phyloP scores from a whole-genome alignment of 2,329 filamentous ascomycete species.

The Pseudocercospora vitis region DNA sequence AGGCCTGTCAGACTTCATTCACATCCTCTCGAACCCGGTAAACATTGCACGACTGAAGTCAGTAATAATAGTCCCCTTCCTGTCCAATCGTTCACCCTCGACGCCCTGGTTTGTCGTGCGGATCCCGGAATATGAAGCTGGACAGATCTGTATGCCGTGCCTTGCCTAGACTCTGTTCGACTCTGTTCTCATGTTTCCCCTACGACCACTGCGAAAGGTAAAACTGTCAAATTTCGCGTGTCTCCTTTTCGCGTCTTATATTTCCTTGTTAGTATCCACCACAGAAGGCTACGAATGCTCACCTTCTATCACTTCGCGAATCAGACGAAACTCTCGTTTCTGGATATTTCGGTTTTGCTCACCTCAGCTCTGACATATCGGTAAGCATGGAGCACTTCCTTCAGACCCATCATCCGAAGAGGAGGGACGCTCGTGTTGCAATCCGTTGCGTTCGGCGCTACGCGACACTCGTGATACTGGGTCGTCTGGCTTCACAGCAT shows the following conservation, averaged over 20 bases:
- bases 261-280: too few species aligned
- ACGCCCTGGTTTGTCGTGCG: not conserved
- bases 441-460: not conserved
- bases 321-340: too few species aligned
- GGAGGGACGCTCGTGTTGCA: too few species aligned
- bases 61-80: not conserved
- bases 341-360: too few species aligned
- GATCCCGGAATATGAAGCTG: not conserved
- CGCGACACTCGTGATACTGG: not conserved
- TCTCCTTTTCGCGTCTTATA: not conserved
- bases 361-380: not conserved
- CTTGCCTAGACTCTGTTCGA: not conserved
- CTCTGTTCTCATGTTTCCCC: not conserved
- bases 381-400: conserved; percentile 3
- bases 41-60: not conserved
- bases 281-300: too few species aligned
- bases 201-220: too few species aligned
- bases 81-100: not conserved
- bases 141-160: not conserved
- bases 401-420: not conserved
- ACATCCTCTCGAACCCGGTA: not conserved
- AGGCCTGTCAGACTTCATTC: conserved; percentile 1
- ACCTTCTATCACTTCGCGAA: too few species aligned
- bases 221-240: not conserved
- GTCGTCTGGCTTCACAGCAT: not conserved